A percentile compares a stretch with the other conserved stretches of the same genome.
Conservation (phyloP, 192 early-diverging fungal genomes). For the Backusella morwellensis region DNA sequence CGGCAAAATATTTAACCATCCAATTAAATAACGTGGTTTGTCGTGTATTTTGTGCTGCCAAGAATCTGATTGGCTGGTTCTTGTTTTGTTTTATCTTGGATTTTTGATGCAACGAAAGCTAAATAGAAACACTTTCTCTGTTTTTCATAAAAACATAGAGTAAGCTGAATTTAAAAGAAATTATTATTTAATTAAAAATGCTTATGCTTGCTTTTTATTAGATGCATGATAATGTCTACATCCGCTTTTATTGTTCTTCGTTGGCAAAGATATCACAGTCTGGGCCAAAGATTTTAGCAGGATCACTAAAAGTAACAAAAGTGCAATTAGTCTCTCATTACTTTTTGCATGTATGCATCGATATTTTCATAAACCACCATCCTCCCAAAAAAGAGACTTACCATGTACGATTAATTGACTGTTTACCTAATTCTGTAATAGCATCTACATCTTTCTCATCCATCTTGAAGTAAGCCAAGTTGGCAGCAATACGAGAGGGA, state of each 20-base stretch:
- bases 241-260: not conserved
- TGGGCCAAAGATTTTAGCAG: not conserved
- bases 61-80: too few species aligned
- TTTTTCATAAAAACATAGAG: too few species aligned
- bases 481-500: conserved; percentile 47
- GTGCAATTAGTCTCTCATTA: too few species aligned
- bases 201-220: not conserved
- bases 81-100: too few species aligned
- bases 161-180: not conserved
- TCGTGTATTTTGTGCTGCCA: too few species aligned
- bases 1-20: too few species aligned
- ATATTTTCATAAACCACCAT: not conserved
- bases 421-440: conserved; percentile 20
- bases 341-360: not conserved
- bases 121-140: too few species aligned
- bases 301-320: not conserved
- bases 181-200: not conserved
- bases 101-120: too few species aligned
- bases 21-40: too few species aligned
- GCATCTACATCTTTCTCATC: conserved; percentile 15
- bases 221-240: not conserved
- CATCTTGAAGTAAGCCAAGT: conserved; percentile 45
- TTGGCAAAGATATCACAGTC: not conserved
- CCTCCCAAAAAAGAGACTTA: not conserved
- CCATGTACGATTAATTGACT: conserved; percentile 16